Evolutionary conservation across 441 rosid species (phyloP).

Genomic region (Euphorbia celastroides): DNA sequence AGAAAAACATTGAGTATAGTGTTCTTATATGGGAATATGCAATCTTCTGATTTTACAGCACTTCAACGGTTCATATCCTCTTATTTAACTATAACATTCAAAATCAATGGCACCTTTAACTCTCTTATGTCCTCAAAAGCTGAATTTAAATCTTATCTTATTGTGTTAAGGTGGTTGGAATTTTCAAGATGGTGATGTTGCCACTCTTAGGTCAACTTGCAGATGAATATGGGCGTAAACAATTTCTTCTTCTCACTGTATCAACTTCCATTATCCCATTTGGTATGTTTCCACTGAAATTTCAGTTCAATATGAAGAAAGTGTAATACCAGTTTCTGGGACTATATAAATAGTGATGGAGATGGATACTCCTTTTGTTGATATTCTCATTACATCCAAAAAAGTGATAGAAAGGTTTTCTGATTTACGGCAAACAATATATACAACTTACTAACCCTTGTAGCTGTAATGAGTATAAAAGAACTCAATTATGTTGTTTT

Average conservation of each 20-base stretch:
- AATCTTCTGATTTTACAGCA: neutral
- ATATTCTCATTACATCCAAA: neutral
- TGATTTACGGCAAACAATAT: neutral
- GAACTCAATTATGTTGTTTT: neutral
- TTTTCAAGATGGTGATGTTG: conserved; percentile 54
- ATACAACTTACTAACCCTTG: neutral
- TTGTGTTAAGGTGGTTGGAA: conserved; percentile 43
- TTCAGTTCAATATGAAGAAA: neutral
- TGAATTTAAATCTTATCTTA: neutral
- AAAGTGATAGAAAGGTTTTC: neutral
- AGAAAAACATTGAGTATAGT: no score
- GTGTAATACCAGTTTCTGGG: neutral
- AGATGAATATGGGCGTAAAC: conserved; percentile 52
- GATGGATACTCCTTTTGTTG: neutral
- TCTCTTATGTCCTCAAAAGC: neutral
- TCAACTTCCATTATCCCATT: conserved; percentile 48
- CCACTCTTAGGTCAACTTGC: conserved; percentile 59
- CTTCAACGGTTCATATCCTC: neutral
- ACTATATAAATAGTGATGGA: no score
- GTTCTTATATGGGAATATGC: no score
- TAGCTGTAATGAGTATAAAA: neutral
- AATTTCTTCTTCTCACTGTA: conserved; percentile 38
- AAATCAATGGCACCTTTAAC: neutral
- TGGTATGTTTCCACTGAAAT: conserved; percentile 27
- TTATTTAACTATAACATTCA: neutral